phyloP scores from a whole-genome alignment of 371 early-diverging fungal species.

The Phascolomyces articulosus region DNA sequence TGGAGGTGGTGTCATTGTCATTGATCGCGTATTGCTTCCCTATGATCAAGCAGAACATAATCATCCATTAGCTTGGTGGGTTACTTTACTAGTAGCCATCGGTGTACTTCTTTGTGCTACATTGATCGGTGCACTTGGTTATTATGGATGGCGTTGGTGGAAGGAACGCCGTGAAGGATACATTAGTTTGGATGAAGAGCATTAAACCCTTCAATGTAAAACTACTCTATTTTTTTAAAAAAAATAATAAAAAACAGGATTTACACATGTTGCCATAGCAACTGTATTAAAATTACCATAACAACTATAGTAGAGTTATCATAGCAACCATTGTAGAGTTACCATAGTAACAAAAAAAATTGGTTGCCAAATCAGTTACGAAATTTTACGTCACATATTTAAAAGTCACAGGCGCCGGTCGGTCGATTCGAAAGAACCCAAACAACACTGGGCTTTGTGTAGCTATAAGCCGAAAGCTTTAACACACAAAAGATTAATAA shows the following conservation, averaged over 20 bases:
- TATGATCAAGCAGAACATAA: slow-evolving; percentile 5
- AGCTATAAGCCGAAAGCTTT: neutral
- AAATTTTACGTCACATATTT: neutral
- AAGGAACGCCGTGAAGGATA: slow-evolving; percentile 30
- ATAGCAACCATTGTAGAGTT: too few species aligned
- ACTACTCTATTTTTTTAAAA: neutral
- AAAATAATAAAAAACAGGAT: neutral
- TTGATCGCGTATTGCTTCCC: slow-evolving; percentile 43
- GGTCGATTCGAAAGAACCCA: neutral
- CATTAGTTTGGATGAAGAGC: slow-evolving; percentile 15
- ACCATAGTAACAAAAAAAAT: too few species aligned
- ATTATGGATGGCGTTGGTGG: slow-evolving; percentile 29
- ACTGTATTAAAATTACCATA: neutral
- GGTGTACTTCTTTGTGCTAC: slow-evolving; percentile 16
- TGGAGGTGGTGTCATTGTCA: slow-evolving; percentile 43
- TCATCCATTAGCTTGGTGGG: slow-evolving; percentile 26
- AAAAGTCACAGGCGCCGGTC: neutral
- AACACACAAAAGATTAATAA: neutral
- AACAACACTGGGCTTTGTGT: slow-evolving; percentile 9
- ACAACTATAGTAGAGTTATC: too few species aligned
- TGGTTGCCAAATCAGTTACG: too few species aligned
- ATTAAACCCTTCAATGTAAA: too few species aligned
- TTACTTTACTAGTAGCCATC: slow-evolving; percentile 19
- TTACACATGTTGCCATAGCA: neutral
- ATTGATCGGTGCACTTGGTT: slow-evolving; percentile 15